These are phyloP conservation scores for Afroboletus lepidellus DNA, from an alignment of 1,284 basidiomycete species.

Conservation along the genomic window DNA sequence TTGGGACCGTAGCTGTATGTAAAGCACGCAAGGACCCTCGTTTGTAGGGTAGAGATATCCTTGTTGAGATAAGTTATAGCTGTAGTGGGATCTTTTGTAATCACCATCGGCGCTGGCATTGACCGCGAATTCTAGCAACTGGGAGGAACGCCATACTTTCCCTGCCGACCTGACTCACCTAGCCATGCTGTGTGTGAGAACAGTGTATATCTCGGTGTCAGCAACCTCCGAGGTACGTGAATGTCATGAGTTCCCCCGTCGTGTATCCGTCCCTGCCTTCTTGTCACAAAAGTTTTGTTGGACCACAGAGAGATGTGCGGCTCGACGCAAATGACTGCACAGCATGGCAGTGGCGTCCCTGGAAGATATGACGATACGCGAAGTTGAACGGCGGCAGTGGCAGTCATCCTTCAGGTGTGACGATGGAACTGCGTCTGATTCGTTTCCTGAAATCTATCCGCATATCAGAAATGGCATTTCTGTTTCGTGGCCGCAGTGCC, in stretches of 20 bases:
- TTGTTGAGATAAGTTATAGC: slow-evolving; percentile 14
- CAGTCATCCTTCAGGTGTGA: neutral
- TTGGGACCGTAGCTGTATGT: slow-evolving; percentile 24
- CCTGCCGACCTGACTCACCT: slow-evolving; percentile 30
- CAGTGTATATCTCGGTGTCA: slow-evolving; percentile 2
- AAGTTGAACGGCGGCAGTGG: slow-evolving; percentile 4
- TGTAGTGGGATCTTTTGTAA: slow-evolving; percentile 20
- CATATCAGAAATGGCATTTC: neutral
- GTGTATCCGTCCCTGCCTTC: neutral
- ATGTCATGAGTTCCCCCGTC: slow-evolving; percentile 1
- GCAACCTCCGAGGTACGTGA: slow-evolving; percentile 16
- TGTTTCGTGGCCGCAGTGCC: neutral
- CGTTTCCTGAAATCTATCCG: neutral
- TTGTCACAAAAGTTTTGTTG: neutral
- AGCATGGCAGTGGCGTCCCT: slow-evolving; percentile 9
- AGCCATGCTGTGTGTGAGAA: slow-evolving; percentile 37
- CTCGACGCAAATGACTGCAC: slow-evolving; percentile 7
- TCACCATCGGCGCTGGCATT: slow-evolving; percentile 21
- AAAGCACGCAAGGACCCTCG: slow-evolving; percentile 8
- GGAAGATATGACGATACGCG: neutral
- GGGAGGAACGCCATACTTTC: slow-evolving; percentile 29
- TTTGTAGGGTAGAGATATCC: slow-evolving; percentile 17
- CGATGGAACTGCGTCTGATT: neutral
- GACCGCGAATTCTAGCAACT: slow-evolving; percentile 19
- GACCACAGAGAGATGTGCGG: neutral